Evolutionary conservation across 1,284 basidiomycete species (phyloP), one percentile per base, ranked within the genome.

Genomic region (Puccinia coronata): DNA sequence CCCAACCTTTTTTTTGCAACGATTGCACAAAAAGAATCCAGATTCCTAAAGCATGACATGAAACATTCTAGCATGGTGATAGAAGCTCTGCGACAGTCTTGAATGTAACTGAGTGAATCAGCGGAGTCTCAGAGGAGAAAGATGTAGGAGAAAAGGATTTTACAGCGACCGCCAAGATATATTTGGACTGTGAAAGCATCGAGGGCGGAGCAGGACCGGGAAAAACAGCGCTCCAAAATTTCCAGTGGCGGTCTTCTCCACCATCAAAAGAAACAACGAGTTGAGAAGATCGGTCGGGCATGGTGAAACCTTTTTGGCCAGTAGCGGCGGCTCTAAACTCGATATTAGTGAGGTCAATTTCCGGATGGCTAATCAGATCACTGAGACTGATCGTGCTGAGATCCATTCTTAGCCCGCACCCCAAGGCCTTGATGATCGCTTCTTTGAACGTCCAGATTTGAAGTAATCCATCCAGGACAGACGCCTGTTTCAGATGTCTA

Each of bases 371-470:
- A 5, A 74, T 49, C 16, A 74, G 23, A n/a, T 39, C 23, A 31
- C 49, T 74, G 25, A 80, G 49, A 73, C 49, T 51, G 43, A 80
- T 80, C 8, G 69, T 34, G 23, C 53, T 11, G 11, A 80, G 70
- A 8, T 72, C 78, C 43, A 70, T 59, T 9, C 53, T 49, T 34
- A 80, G 43, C 20, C 78, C 78, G 41, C 49, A 28, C 0, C 78
- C 78, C n/a, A 80, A 53, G 16, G 69, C 78, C 47, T 80, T 80
- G 67, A 80, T 71, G 36, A 80, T 49, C 28, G 78, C 71, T 65
- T 80, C 78, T 47, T 80, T 80, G 51, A 80, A 49, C n/a, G 78
- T 80, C 78, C 78, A 80, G 12, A 80, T 47, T 59, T 80, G 78
- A 34, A 80, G 69, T 63, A 80, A 73, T 4, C 31, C 49, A 51